Evolutionary conservation across 345 rosid species (phyloP).

Genomic region (Ailanthus altissimus): DNA sequence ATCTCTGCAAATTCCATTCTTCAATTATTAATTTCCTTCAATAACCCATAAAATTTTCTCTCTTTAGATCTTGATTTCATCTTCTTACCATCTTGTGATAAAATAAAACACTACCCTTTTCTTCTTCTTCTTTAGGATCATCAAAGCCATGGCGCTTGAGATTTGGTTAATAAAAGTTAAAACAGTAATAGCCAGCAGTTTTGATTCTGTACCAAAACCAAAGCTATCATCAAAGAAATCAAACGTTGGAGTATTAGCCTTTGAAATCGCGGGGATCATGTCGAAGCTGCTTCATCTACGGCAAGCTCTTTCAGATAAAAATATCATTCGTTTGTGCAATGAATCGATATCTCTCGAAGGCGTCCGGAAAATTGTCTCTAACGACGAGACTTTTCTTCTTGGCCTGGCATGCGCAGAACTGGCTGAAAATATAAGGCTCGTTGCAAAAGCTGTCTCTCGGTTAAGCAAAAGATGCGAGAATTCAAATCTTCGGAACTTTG

Average conservation of each 20-base stretch:
- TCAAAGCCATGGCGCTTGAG: slow-evolving; percentile 74
- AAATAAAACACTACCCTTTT: background rate
- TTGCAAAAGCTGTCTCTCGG: slow-evolving; percentile 61
- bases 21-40: slow-evolving; percentile 27
- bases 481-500: slow-evolving; percentile 49
- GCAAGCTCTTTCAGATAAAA: slow-evolving; percentile 75
- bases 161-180: slow-evolving; percentile 76
- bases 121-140: slow-evolving; percentile 9
- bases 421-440: slow-evolving; percentile 54
- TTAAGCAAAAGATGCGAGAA: slow-evolving; percentile 58
- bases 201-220: slow-evolving; percentile 46
- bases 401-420: slow-evolving; percentile 87
- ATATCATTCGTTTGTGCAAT: slow-evolving; percentile 57
- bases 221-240: slow-evolving; percentile 33
- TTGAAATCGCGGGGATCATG: slow-evolving; percentile 84
- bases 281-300: slow-evolving; percentile 80
- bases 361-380: slow-evolving; percentile 72
- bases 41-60: slow-evolving; percentile 6
- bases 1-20: slow-evolving; percentile 38
- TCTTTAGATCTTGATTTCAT: slow-evolving; percentile 20
- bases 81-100: background rate
- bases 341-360: slow-evolving; percentile 74
- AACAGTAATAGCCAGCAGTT: slow-evolving; percentile 51
- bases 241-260: slow-evolving; percentile 60
- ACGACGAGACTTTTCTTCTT: slow-evolving; percentile 78